phyloP scores from a whole-genome alignment of 306 rosid genomes.

The Pterocarpus macrocarpus region DNA sequence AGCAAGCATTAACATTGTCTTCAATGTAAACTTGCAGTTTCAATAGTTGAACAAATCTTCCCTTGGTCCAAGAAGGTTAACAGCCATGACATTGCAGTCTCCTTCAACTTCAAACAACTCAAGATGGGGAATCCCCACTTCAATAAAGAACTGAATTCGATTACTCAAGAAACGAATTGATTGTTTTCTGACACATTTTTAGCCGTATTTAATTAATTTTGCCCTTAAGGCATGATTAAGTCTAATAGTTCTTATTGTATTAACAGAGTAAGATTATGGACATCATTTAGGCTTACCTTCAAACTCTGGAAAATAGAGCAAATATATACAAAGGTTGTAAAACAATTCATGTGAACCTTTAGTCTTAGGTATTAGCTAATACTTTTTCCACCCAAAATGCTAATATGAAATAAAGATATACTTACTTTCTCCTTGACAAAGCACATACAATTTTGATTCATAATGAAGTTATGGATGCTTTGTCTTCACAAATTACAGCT shows the following conservation, averaged over 20 bases:
- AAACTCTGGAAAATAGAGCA: constrained; percentile 3
- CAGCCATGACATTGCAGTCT: constrained; percentile 93
- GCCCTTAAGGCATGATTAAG: constrained; percentile 34
- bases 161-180: constrained; percentile 44
- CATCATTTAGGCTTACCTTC: constrained; percentile 32
- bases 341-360: constrained; percentile 24
- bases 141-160: constrained; percentile 54
- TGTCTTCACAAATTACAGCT: constrained; percentile 76
- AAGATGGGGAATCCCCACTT: constrained; percentile 97
- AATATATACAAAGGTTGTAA: too few species aligned
- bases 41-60: constrained; percentile 99
- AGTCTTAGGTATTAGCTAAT: constrained; percentile 18
- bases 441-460: constrained; percentile 97
- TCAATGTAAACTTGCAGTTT: constrained; percentile 88
- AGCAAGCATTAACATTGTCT: constrained; percentile 96
- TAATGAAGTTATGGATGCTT: constrained; percentile 99
- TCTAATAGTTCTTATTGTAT: constrained; percentile 20
- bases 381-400: neutral
- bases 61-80: constrained; percentile 99
- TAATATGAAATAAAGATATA: constrained; percentile 38
- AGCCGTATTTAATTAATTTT: neutral
- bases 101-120: constrained; percentile 99
- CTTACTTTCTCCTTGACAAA: constrained; percentile 99
- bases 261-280: constrained; percentile 4
- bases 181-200: constrained; percentile 32